A percentile compares a stretch with the other conserved stretches of the same genome.
These are phyloP conservation scores for Xylariaceae sp. DNA, from an alignment of 2,329 filamentous ascomycete species.

Conservation along the genomic window DNA sequence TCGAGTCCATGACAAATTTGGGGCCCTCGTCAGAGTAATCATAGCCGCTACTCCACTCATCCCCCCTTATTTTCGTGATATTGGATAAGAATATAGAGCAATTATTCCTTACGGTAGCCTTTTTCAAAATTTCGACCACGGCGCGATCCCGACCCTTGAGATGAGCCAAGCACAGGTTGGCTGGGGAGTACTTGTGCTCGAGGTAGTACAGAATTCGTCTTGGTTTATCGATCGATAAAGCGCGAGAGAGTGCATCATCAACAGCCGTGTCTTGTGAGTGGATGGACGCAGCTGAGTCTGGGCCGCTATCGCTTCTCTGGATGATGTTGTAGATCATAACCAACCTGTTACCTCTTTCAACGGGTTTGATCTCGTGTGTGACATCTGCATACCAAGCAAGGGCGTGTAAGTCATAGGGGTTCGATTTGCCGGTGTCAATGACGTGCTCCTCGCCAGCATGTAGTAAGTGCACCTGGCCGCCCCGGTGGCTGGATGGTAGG, in stretches of 20 bases:
- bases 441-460: constrained; percentile 29
- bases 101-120: not conserved
- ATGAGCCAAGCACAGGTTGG: constrained; percentile 3
- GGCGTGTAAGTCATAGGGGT: constrained; percentile 24
- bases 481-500: constrained; percentile 41
- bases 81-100: constrained; percentile 9
- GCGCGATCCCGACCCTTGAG: constrained; percentile 12
- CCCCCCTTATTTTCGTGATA: constrained; percentile 2
- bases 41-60: not conserved
- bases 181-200: constrained; percentile 9
- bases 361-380: constrained; percentile 1
- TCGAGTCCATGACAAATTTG: constrained; percentile 3
- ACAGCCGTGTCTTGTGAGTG: not conserved
- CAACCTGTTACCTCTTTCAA: constrained; percentile 3
- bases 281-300: constrained; percentile 1
- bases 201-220: constrained; percentile 7
- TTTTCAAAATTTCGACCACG: not conserved
- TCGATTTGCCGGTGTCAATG: constrained; percentile 28
- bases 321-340: constrained; percentile 14
- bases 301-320: not conserved
- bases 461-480: constrained; percentile 38
- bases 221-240: not conserved
- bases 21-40: not conserved
- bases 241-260: not conserved
- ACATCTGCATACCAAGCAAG: constrained; percentile 27